These are phyloP conservation scores for Sherardia arvensis DNA, from an alignment of 257 asterid species.

Conservation along the genomic window DNA sequence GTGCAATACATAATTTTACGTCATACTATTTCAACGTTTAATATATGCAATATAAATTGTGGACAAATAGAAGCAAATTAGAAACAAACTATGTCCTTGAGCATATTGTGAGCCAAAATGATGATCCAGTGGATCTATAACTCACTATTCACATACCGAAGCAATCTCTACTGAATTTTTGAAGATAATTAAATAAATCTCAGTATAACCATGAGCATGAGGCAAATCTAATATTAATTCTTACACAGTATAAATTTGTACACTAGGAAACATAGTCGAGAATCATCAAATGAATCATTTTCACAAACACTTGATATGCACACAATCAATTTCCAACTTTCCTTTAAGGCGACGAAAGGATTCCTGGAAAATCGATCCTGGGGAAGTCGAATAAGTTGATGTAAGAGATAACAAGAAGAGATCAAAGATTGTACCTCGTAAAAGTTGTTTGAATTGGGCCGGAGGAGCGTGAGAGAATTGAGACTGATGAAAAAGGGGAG, in stretches of 20 bases:
- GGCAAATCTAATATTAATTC: background rate
- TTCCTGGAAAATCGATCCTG: background rate
- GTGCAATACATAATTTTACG: background rate
- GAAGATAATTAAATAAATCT: background rate
- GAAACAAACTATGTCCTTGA: background rate
- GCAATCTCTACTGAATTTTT: background rate
- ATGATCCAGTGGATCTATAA: background rate
- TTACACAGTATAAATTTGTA: background rate
- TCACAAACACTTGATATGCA: constrained; percentile 2
- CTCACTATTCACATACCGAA: background rate
- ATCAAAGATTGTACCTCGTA: background rate
- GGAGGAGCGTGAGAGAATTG: background rate
- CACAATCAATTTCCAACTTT: background rate
- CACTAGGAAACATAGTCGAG: background rate
- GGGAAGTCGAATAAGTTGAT: background rate
- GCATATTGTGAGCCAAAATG: background rate
- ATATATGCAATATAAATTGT: no score
- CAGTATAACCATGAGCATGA: background rate
- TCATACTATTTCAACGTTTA: background rate
- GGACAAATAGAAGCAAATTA: no score
- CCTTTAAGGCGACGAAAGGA: background rate
- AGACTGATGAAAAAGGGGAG: background rate
- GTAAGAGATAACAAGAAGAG: background rate
- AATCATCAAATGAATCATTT: background rate
- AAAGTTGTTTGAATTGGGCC: background rate